These are phyloP conservation scores for Verticillium klebahnii DNA, from an alignment of 2,329 filamentous ascomycete species.

Conservation along the genomic window DNA sequence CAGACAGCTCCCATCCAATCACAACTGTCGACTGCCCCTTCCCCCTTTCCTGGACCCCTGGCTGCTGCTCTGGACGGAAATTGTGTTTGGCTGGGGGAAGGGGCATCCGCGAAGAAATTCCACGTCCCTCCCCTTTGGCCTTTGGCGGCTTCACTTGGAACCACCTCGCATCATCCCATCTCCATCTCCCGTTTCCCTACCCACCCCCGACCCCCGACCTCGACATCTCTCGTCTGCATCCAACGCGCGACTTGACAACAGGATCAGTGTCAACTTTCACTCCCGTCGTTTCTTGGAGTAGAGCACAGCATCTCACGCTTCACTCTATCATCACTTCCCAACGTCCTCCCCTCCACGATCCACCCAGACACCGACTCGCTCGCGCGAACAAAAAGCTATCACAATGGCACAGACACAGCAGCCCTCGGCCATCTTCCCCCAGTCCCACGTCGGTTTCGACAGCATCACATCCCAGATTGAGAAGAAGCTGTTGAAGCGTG, in stretches of 20 bases:
- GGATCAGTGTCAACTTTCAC: neutral
- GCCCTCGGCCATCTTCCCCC: conserved; percentile 73
- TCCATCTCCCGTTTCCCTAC: conserved; percentile 2
- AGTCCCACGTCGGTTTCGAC: conserved; percentile 99
- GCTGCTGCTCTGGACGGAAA: conserved; percentile 37
- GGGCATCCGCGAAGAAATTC: conserved; percentile 9
- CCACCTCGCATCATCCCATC: conserved; percentile 6
- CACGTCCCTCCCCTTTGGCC: conserved; percentile 9
- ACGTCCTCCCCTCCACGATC: conserved; percentile 23
- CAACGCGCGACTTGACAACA: neutral
- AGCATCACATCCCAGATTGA: conserved; percentile 99
- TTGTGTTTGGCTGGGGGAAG: conserved; percentile 39
- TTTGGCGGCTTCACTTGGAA: conserved; percentile 9
- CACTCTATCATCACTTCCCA: conserved; percentile 21
- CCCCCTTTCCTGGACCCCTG: conserved; percentile 37
- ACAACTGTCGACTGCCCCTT: conserved; percentile 18
- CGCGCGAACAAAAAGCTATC: conserved; percentile 21
- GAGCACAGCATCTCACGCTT: conserved; percentile 14
- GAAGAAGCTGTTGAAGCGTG: conserved; percentile 98
- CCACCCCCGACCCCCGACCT: conserved; percentile 6
- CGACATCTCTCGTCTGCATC: conserved; percentile 7
- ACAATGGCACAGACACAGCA: conserved; percentile 55
- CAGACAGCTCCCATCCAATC: conserved; percentile 13
- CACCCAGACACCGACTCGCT: conserved; percentile 19
- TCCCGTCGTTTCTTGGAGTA: conserved; percentile 8